Conservation (phyloP, 73 alveolate species). For the Tetrahymena borealis region DNA sequence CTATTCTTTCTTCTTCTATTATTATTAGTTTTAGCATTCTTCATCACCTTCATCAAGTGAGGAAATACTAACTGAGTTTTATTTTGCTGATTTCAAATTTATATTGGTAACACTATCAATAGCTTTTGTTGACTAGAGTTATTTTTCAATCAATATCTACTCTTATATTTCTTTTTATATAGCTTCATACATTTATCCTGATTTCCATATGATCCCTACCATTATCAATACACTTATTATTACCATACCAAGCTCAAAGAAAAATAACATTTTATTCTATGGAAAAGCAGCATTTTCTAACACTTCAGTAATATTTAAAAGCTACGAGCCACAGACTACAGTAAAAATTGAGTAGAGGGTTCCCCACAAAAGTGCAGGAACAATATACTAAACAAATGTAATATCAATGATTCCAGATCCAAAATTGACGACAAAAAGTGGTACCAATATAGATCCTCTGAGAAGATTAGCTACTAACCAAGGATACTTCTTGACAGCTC, state of each 20-base stretch:
- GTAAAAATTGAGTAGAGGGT: neutral
- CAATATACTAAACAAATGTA: neutral
- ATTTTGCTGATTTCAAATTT: neutral
- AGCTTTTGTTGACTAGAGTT: neutral
- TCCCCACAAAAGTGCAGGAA: neutral
- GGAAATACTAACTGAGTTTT: neutral
- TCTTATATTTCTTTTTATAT: neutral
- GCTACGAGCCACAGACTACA: neutral
- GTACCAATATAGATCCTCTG: neutral
- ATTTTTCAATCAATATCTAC: neutral
- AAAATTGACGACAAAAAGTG: neutral
- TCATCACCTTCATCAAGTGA: neutral
- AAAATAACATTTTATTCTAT: neutral
- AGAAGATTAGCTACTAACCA: neutral
- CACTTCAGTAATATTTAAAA: neutral
- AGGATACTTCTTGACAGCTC: neutral
- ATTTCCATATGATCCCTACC: neutral
- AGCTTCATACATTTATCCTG: neutral
- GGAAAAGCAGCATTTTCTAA: neutral
- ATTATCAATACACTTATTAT: neutral
- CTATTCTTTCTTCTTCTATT: neutral
- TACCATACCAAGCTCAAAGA: neutral
- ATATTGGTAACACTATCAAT: neutral
- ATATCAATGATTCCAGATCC: neutral
- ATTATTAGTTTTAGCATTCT: neutral